A percentile compares a stretch with the other conserved stretches of the same genome.
phyloP scores from a whole-genome alignment of 495 filamentous ascomycete species.

The Daldinia vernicosa region DNA sequence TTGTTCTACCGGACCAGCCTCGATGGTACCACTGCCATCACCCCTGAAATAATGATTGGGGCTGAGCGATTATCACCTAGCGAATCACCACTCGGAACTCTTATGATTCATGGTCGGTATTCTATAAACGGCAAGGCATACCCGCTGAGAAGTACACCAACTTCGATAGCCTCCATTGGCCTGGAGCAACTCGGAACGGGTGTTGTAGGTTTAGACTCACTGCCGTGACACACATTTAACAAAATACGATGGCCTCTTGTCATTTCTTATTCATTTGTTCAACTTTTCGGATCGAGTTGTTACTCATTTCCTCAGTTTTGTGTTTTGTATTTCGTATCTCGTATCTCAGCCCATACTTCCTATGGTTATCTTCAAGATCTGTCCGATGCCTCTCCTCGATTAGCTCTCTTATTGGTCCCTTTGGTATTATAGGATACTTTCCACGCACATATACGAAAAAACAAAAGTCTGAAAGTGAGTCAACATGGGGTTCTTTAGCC shows the following conservation, averaged over 20 bases:
- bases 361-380: conserved; percentile 7
- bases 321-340: conserved; percentile 21
- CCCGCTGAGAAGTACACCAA: conserved; percentile 44
- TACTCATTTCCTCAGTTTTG: conserved; percentile 7
- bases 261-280: conserved; percentile 19
- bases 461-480: conserved; percentile 8
- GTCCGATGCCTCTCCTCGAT: conserved; percentile 14
- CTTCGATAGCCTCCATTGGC: conserved; percentile 36
- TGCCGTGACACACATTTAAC: conserved; percentile 36
- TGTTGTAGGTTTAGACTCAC: conserved; percentile 22
- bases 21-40: conserved; percentile 20
- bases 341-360: conserved; percentile 14
- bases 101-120: conserved; percentile 41
- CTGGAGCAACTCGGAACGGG: conserved; percentile 22
- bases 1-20: conserved; percentile 30
- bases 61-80: conserved; percentile 36
- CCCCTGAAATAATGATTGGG: conserved; percentile 37
- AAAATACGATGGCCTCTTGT: conserved; percentile 36
- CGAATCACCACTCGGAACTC: conserved; percentile 47
- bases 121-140: conserved; percentile 56
- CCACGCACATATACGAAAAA: conserved; percentile 7
- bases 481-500: conserved; percentile 57
- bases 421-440: conserved; percentile 7
- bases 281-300: conserved; percentile 25
- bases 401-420: conserved; percentile 22